Conservation (phyloP, 192 early-diverging fungal species). For the Coemansia sp. region DNA sequence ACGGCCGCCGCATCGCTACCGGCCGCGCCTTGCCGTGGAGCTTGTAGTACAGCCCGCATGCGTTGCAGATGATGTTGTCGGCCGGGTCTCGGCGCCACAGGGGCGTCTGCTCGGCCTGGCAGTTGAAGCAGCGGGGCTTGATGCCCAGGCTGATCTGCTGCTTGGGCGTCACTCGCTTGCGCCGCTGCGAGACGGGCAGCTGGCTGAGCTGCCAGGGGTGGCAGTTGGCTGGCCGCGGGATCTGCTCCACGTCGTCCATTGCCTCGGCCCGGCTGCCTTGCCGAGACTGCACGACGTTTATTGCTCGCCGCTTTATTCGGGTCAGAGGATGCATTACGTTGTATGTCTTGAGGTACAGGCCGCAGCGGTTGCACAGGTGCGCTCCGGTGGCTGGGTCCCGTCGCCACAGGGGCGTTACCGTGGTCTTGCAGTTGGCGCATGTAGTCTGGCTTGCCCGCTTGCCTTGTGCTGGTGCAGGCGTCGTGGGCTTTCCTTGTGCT, state of each 20-base stretch:
- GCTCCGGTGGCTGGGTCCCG: conserved; percentile 62
- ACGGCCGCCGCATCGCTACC: conserved; percentile 81
- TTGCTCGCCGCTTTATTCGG: conserved; percentile 40
- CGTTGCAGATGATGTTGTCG: conserved; percentile 93
- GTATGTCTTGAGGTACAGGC: conserved; percentile 55
- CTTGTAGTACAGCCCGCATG: conserved; percentile 95
- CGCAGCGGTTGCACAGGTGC: conserved; percentile 80
- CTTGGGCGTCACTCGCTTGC: conserved; percentile 46
- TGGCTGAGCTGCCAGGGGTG: conserved; percentile 28
- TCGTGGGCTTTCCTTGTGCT: neutral
- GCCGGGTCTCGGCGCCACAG: conserved; percentile 91
- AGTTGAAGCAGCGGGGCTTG: conserved; percentile 72
- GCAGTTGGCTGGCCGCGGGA: conserved; percentile 47
- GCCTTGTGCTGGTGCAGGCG: neutral
- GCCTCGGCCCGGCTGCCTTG: conserved; percentile 21
- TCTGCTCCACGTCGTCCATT: conserved; percentile 70
- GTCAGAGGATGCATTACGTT: conserved; percentile 51
- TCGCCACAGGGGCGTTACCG: conserved; percentile 76
- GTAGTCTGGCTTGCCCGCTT: conserved; percentile 6
- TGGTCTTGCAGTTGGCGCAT: conserved; percentile 79
- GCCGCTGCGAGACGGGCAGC: conserved; percentile 9
- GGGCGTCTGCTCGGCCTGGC: conserved; percentile 83
- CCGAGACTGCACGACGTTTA: neutral
- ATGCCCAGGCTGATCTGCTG: conserved; percentile 51
- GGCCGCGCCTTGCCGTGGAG: conserved; percentile 88